These are phyloP conservation scores for Epithele typhae DNA, from an alignment of 768 basidiomycete species.

Conservation along the genomic window DNA sequence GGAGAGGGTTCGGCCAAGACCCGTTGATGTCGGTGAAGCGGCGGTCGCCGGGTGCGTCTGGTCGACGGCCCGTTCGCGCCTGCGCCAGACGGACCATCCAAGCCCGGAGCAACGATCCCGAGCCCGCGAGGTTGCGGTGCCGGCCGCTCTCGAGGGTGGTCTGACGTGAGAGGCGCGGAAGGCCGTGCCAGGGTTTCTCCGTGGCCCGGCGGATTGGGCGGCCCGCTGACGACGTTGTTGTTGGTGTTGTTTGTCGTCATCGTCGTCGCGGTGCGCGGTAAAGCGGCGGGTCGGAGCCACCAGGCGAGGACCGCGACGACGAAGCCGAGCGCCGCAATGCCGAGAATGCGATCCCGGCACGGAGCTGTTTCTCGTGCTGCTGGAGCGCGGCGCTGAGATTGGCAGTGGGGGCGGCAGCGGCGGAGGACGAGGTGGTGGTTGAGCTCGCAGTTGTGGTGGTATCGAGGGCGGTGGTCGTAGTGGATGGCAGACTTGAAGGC, in stretches of 20 bases:
- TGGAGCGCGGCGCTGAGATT: neutral
- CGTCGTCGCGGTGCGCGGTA: too few relatives aligned
- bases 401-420: too few relatives aligned
- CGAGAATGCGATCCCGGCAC: slow-evolving; percentile 22
- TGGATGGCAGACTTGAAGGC: neutral
- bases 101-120: too few relatives aligned
- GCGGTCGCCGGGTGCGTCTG: too few relatives aligned
- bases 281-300: slow-evolving; percentile 25
- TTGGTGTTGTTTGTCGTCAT: too few relatives aligned
- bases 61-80: too few relatives aligned
- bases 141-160: slow-evolving; percentile 1
- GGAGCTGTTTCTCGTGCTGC: slow-evolving; percentile 7
- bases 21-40: neutral
- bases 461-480: neutral
- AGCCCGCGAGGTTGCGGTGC: neutral
- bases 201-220: slow-evolving; percentile 8
- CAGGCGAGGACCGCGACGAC: slow-evolving; percentile 20
- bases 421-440: slow-evolving; percentile 1
- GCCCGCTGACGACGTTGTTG: slow-evolving; percentile 16
- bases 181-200: slow-evolving; percentile 20
- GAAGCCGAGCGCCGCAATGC: slow-evolving; percentile 16
- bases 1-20: too few relatives aligned
- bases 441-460: neutral
- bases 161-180: slow-evolving; percentile 1
- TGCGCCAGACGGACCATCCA: neutral